Percentiles rank a stretch among this genome's conserved stretches.
Evolutionary conservation across 108 stramenopile genomes (phyloP).

Genomic region (Nitzschia sp.): DNA sequence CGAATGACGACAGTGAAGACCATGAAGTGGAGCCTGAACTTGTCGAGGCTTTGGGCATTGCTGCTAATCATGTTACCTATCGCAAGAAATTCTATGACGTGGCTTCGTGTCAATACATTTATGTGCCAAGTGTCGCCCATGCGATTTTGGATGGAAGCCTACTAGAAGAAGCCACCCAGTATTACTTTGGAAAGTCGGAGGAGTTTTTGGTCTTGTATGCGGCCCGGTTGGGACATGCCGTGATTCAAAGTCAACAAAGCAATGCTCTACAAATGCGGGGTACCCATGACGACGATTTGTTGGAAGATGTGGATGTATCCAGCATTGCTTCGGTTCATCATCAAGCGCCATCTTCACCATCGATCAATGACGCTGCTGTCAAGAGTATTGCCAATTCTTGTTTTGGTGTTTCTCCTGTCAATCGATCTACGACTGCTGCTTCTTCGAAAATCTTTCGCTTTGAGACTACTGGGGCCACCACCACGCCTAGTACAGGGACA

Average conservation of each 20-base stretch:
- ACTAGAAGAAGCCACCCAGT: constrained; percentile 2
- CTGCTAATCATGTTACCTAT: constrained; percentile 18
- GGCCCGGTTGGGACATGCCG: neutral
- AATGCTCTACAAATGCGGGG: neutral
- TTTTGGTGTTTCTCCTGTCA: neutral
- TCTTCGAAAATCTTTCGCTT: too few species aligned
- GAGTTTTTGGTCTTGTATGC: constrained; percentile 11
- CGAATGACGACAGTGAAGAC: neutral
- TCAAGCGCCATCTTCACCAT: neutral
- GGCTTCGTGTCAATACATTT: neutral
- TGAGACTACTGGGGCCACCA: too few species aligned
- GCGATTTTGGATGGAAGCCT: constrained; percentile 12
- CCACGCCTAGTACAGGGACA: too few species aligned
- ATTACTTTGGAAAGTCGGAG: constrained; percentile 9
- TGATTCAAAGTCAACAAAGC: neutral
- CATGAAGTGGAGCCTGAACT: constrained; percentile 8
- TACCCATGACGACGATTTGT: neutral
- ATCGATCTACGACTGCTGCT: too few species aligned
- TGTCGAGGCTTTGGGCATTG: constrained; percentile 20
- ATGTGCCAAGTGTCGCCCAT: neutral
- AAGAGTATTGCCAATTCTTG: neutral
- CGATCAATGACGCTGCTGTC: neutral
- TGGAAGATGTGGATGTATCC: neutral
- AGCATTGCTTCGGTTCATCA: too few species aligned
- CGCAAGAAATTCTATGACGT: constrained; percentile 7